Evolutionary conservation across 2,329 filamentous ascomycete species (phyloP), one percentile per base, ranked within the genome.

Genomic region (Knoxdaviesia capensis): DNA sequence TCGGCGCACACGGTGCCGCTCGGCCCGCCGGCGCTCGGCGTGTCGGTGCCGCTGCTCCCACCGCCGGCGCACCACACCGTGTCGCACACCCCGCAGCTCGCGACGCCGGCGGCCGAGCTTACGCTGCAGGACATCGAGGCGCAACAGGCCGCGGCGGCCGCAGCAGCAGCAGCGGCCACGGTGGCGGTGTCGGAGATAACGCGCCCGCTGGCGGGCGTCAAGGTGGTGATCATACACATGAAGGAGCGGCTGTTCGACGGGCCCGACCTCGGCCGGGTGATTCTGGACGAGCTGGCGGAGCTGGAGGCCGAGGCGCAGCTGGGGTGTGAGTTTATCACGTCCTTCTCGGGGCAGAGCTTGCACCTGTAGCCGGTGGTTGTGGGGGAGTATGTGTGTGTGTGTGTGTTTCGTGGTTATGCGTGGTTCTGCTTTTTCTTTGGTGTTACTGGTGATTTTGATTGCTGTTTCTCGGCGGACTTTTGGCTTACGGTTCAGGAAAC

Each of bases 191-290:
- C 41, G 41, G 36, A 45, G n/a, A 7, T 43, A 28, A 39, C 41
- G 8, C 44, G 54, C 53, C 76, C 77, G 6, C 64, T 98, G 5
- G 63, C 67, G 41, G 86, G 85, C 0, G 55, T 96, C 31, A 80
- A 76, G 47, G 65, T 98, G 1, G 77, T 94, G 40, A 74, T 96
- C 43, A 96, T 96, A 34, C 90, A 98, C 54, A 73, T 96, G 53
- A 98, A 98, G 56, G 88, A 96, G 48, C 79, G 71, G 28, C 62
- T 94, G 43, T 64, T 68, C 6, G 86, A 94, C 54, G 83, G 75
- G 0, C 72, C 73, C 62, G 39, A 74, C 69, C 2, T 70, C 65
- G 34, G 60, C 1, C 74, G 83, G 4, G 68, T 60, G 2, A 93
- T 96, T 34, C 51, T 90, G 28, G 54, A 64, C 45, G 74, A 94